Evolutionary conservation across 805 yeast genomes (phyloP), one percentile per base, ranked within the genome.

Genomic region (Huiozyma sinensis): DNA sequence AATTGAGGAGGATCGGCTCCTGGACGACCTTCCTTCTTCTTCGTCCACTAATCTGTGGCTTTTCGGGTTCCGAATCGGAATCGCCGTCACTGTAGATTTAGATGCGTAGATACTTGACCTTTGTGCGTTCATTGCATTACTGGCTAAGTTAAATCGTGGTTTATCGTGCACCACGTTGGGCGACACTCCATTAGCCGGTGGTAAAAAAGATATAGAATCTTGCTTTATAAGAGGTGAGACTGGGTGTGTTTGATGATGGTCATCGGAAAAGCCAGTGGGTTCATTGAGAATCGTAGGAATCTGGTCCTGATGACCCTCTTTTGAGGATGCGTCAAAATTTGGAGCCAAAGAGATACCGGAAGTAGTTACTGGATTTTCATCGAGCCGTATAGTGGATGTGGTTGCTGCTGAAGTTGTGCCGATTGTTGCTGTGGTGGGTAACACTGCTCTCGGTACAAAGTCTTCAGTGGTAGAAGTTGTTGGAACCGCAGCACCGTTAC

Each of bases 1-100:
- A 46, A 68, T 47, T 0, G 72, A 67, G 0, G 73, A 68, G 0
- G 69, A 58, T 5, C 54, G 55, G 49, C 71, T 67, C 29, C 60
- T 58, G 28, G 58, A 51, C 0, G 72, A 68, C 0, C 52, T 41
- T 35, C 55, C 59, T 44, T 68, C 67, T 29, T 60, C 70, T 36
- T 57, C 59, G 11, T 66, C 68, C 38, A 51, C 44, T 30, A 40
- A 31, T 30, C 42, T 33, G 27, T 42, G 33, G 11, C n/a, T 31
- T 9, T 31, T 36, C 7, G 53, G 42, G 30, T 53, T 54, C 40
- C 63, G 44, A 6, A 59, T 60, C 6, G 65, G 66, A 6, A 62
- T 58, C 0, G 65, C 64, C 6, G 56, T 60, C 1, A 58, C 64
- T 2, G 59, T 56, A 4, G 65, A 60, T 43, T 54, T 60, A 1